Evolutionary conservation across 2,329 filamentous ascomycete species (phyloP).

Genomic region (Ophiostoma sp.): DNA sequence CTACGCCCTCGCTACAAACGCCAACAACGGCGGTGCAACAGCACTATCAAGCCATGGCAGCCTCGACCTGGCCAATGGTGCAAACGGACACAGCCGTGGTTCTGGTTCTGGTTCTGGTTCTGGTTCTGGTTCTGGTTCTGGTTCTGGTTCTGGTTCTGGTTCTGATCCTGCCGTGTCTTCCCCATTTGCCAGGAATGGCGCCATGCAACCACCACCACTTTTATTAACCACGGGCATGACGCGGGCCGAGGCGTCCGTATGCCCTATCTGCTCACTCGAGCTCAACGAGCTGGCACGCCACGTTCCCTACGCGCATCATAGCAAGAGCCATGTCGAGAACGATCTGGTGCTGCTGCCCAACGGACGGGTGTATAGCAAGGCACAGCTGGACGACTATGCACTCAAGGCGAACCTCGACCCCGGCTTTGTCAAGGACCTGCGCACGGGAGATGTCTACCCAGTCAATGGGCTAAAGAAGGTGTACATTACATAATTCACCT

Average conservation of each 20-base stretch:
- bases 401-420: constrained; percentile 66
- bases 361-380: constrained; percentile 73
- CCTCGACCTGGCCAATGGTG: neutral
- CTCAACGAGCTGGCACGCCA: constrained; percentile 83
- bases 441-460: constrained; percentile 63
- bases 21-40: neutral
- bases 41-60: neutral
- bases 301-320: constrained; percentile 92
- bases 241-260: constrained; percentile 44
- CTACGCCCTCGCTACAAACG: neutral
- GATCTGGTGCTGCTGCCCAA: constrained; percentile 86
- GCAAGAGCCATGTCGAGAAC: constrained; percentile 84
- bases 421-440: constrained; percentile 69
- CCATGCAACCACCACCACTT: constrained; percentile 18
- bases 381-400: constrained; percentile 68
- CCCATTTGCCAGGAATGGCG: neutral
- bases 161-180: neutral
- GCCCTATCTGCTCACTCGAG: constrained; percentile 93
- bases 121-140: neutral
- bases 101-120: neutral
- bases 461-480: constrained; percentile 71
- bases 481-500: constrained; percentile 64
- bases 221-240: constrained; percentile 17
- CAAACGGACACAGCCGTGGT: neutral
- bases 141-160: neutral